Evolutionary conservation across 1,284 basidiomycete species (phyloP).

Genomic region (Austropuccinia psidii): DNA sequence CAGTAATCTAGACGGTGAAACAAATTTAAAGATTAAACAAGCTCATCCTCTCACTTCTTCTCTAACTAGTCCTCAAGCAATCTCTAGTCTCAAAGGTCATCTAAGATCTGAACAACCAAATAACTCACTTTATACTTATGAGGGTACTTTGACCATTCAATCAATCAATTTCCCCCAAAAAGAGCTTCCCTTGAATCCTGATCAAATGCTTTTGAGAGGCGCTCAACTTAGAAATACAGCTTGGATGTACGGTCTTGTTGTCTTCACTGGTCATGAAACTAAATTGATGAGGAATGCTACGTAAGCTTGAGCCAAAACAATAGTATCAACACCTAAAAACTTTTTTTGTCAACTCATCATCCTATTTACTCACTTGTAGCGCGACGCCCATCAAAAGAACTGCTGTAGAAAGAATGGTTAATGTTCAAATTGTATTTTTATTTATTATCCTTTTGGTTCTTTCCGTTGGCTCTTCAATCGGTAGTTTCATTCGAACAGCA

Average conservation of each 20-base stretch:
- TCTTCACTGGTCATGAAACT: constrained; percentile 97
- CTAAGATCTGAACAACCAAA: constrained; percentile 93
- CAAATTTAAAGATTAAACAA: constrained; percentile 98
- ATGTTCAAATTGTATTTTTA: constrained; percentile 91
- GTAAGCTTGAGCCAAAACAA: constrained; percentile 5
- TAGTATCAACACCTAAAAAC: neutral
- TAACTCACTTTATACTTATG: constrained; percentile 93
- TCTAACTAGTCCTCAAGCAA: constrained; percentile 68
- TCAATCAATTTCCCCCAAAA: constrained; percentile 52
- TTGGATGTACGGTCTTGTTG: constrained; percentile 88
- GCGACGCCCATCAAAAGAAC: constrained; percentile 95
- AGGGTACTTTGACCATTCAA: constrained; percentile 54
- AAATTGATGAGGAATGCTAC: constrained; percentile 92
- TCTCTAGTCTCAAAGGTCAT: constrained; percentile 67
- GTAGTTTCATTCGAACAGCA: constrained; percentile 70
- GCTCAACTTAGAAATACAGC: constrained; percentile 93
- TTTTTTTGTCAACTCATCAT: neutral
- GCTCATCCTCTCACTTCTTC: constrained; percentile 71
- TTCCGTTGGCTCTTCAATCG: constrained; percentile 84
- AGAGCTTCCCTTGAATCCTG: constrained; percentile 83
- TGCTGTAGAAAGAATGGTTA: constrained; percentile 91
- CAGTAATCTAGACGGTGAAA: constrained; percentile 97
- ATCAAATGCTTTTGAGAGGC: constrained; percentile 86
- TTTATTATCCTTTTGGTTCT: constrained; percentile 79
- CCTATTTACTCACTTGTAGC: neutral